Evolutionary conservation across 73 alveolate species (phyloP).

Genomic region (Blepharisma stoltei): DNA sequence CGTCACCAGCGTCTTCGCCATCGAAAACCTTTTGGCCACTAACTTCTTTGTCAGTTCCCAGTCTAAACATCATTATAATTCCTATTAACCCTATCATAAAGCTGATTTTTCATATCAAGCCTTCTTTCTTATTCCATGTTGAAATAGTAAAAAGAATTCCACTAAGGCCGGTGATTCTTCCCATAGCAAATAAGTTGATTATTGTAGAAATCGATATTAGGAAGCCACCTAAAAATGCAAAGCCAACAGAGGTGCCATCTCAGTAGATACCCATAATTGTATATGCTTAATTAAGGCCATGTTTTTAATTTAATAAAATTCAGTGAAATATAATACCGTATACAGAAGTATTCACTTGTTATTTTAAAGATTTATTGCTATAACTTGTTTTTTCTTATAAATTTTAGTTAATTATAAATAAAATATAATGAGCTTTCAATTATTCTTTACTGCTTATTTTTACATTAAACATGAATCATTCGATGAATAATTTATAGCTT

Average conservation of each 20-base stretch:
- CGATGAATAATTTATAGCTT: too few relatives aligned
- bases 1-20: constrained; percentile 40
- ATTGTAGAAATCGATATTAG: constrained; percentile 67
- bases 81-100: constrained; percentile 39
- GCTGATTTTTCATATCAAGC: constrained; percentile 47
- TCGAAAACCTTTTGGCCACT: constrained; percentile 43
- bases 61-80: background rate
- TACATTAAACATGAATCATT: too few relatives aligned
- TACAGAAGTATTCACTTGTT: too few relatives aligned
- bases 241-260: background rate
- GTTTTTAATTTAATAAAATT: too few relatives aligned
- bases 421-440: too few relatives aligned
- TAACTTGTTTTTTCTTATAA: too few relatives aligned
- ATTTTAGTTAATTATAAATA: too few relatives aligned
- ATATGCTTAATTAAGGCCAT: too few relatives aligned
- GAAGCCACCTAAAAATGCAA: constrained; percentile 69
- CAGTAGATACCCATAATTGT: too few relatives aligned
- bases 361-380: too few relatives aligned
- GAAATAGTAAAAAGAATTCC: constrained; percentile 58
- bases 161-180: constrained; percentile 81
- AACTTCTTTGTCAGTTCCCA: constrained; percentile 38
- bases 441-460: too few relatives aligned
- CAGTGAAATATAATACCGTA: too few relatives aligned
- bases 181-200: constrained; percentile 56
- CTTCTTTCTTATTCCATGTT: constrained; percentile 38